Evolutionary conservation across 83 land plant genomes (phyloP), one percentile per base, ranked within the genome.

Genomic region (Picea engelmannii): DNA sequence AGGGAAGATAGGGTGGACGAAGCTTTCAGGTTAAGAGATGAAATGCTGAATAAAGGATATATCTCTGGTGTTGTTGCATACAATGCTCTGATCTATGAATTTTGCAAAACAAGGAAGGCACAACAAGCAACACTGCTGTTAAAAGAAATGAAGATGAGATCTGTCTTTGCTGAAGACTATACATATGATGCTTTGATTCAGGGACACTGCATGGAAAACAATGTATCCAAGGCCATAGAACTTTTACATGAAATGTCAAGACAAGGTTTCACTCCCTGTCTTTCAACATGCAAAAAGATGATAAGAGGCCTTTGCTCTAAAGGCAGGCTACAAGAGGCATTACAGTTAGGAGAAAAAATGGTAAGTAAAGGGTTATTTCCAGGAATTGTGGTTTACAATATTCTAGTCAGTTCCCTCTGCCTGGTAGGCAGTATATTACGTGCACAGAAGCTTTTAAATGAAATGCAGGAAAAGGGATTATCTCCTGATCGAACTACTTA

Each of bases 171-270:
- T 40, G 40, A 31, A 16, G 44, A 69, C 27, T 20, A 69, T 69
- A 69, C 44, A 18, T 69, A 38, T 69, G 74, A 69, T 69, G 47
- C 74, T 18, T 44, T 69, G 44, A 69, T 69, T 38, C 74, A 18
- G 49, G 74, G 74, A 69, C 49, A 69, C 40, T 69, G 49, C 49
- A 69, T 7, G 44, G 74, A 69, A 69, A 69, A 69, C 74, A 69
- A 69, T 69, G 35, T 69, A 69, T 6, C 74, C 42, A 69, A 69
- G 74, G 74, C 20, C 20, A 40, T 69, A 9, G 74, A 69, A 38
- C 21, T 69, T 17, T 69, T 69, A 5, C 74, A 40, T 31, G 49
- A 69, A 69, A 69, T 69, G 74, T 69, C 74, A 69, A 69, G 74
- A 38, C 21, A 69, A 44, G 44, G 74, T 69, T 69, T 40, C 74